Percentiles rank a stretch among this genome's conserved stretches.
Evolutionary conservation across 805 yeast genomes (phyloP).

Genomic region (Lachancea sp.): DNA sequence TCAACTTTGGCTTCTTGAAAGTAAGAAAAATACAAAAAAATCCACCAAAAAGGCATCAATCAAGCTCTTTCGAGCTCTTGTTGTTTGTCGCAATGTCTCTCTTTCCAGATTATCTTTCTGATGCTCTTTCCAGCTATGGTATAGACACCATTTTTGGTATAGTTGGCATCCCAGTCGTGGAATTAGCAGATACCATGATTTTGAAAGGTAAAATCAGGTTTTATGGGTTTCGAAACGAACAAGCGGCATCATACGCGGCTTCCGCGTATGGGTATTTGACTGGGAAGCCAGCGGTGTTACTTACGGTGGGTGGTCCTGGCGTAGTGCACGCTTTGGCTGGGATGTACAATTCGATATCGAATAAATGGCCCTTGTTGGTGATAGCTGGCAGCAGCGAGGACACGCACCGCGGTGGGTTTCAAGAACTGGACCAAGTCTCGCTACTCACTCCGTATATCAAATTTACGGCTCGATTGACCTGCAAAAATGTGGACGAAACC

Average conservation of each 20-base stretch:
- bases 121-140: conserved; percentile 41
- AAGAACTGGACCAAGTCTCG: conserved; percentile 61
- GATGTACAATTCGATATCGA: conserved; percentile 52
- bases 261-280: conserved; percentile 63
- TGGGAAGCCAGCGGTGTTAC: conserved; percentile 55
- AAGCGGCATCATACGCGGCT: conserved; percentile 72
- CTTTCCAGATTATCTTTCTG: conserved; percentile 36
- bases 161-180: conserved; percentile 72
- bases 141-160: conserved; percentile 58
- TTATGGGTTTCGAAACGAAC: conserved; percentile 62
- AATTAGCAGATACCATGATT: conserved; percentile 56
- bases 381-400: conserved; percentile 55
- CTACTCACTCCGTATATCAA: conserved; percentile 45
- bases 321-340: conserved; percentile 64
- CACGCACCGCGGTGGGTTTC: conserved; percentile 57
- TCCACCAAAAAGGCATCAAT: neutral
- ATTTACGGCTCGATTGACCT: conserved; percentile 37
- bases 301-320: conserved; percentile 76
- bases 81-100: neutral
- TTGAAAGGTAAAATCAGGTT: conserved; percentile 45
- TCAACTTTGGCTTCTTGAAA: too few species aligned
- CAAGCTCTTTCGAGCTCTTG: neutral
- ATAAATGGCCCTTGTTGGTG: conserved; percentile 60
- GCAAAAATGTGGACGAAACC: conserved; percentile 13
- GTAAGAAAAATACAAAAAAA: neutral